Base-by-base conservation (phyloP, 2,329 filamentous ascomycete species). In the Trichoderma endophyticum region DNA sequence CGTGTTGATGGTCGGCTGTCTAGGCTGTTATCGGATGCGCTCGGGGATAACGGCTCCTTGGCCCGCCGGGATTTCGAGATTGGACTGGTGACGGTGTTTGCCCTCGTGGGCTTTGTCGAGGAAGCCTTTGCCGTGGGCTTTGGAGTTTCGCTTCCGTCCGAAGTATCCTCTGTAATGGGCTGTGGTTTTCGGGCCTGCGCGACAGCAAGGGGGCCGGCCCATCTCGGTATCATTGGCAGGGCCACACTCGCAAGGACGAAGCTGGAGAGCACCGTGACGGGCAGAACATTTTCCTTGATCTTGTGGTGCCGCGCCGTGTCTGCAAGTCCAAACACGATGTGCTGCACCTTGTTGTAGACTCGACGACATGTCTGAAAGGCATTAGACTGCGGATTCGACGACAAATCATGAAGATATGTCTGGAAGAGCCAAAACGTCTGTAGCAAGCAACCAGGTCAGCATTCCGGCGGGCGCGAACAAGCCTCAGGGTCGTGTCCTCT, bases 341-440 rank as follows among this genome's bases (percentile, higher is more conserved):
- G 90, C 82, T 96, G 93, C 51, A 96, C 92, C 82, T 93, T 94
- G 83, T 96, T 96, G 84, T 95, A 95, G 76, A 96, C 90, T 78
- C 93, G 86, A 73, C 92, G 89, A 79, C 93, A 95, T 64, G 92
- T 95, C 82, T 93, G 91, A 83, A 96, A 96, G 64, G 92, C 87
- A 77, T 91, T 89, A 73, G 92, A 91, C 79, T 92, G 91, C 3
- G 93, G 93, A 72, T 92, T 92, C 78, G 87, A 85, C 70, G 92
- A 88, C 74, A 96, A 89, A 80, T 96, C 93, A 84, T 93, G 91
- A 34, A 96, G 88, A 79, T 96, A 95, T 5, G 92, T 95, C 83
- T 96, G 93, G 81, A 96, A 94, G 66, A 96, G 87, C 93, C 93
- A 96, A 82, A 96, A 96, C 43, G 93, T 95, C 93, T 96, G 78